A percentile compares a stretch with the other conserved stretches of the same genome.
Conservation (phyloP, 441 rosid genomes). For the Jatropha multifida region DNA sequence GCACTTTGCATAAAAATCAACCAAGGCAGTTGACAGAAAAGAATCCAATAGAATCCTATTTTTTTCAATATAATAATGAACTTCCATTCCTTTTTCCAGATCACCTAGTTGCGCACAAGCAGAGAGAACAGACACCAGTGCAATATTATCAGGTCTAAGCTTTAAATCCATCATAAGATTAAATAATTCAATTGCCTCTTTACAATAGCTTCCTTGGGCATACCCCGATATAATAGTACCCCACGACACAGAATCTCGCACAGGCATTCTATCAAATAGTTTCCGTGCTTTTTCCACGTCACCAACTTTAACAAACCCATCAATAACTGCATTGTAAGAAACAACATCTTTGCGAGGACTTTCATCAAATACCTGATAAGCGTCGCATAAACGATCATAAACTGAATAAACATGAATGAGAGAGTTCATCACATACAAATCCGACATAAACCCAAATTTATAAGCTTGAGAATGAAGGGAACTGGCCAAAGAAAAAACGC, state of each 20-base stretch:
- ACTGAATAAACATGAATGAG: constrained; percentile 38
- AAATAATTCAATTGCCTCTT: constrained; percentile 51
- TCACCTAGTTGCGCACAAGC: constrained; percentile 73
- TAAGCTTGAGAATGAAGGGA: constrained; percentile 50
- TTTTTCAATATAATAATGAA: constrained; percentile 42
- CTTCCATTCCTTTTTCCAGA: constrained; percentile 46
- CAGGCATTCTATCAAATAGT: constrained; percentile 53
- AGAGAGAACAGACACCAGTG: constrained; percentile 66
- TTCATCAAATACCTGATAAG: constrained; percentile 49
- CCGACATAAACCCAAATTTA: constrained; percentile 45
- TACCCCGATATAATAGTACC: constrained; percentile 61
- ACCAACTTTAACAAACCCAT: constrained; percentile 50
- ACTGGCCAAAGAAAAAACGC: constrained; percentile 23
- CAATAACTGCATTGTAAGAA: constrained; percentile 53
- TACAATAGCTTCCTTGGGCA: constrained; percentile 37
- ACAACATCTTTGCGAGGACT: constrained; percentile 49
- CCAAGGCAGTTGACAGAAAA: constrained; percentile 61
- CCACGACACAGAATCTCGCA: constrained; percentile 62
- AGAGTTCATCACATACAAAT: constrained; percentile 52
- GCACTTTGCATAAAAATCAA: constrained; percentile 66
- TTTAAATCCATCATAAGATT: constrained; percentile 40
- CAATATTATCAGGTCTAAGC: constrained; percentile 47
- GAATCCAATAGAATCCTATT: constrained; percentile 40
- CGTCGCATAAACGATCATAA: constrained; percentile 22
- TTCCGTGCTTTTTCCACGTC: constrained; percentile 43